Base-by-base conservation (phyloP, 306 rosid species). In the Quercus rubra region DNA sequence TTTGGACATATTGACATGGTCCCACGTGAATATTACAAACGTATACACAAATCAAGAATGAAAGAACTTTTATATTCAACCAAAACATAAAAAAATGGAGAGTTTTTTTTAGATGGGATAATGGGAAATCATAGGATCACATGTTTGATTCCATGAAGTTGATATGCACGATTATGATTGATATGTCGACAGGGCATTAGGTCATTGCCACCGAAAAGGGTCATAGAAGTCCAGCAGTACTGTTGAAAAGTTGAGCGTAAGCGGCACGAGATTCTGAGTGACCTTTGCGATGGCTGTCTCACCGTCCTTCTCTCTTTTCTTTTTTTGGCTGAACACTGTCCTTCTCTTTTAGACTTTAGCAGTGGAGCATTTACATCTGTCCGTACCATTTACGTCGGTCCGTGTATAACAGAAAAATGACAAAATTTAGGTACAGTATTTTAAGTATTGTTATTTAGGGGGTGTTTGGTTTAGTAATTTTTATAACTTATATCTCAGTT, bases 41-140 rank as follows among this genome's bases (percentile, higher is more conserved):
- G 78, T 79, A 46, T 28, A 61, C 15, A 69, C 55, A 71, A 79
- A 76, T 61, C 75, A 77, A 79, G 3, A 68, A 77, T 79, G 80
- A 70, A 68, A 21, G 18, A 58, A 27, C 4, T 64, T 72, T 15
- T 9, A 6, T 31, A 8, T 6, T 43, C 30, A 49, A 13, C 17
- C 5, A 12, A 13, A 49, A 49, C 2, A 49, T 0, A 46, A 49
- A 49, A 38, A 41, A 8, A 7, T 3, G 1, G 0, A 0, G 11
- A 2, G 11, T 0, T 2, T 41, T 38, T 38, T 41, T 41, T 0
- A 41, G 46, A 38, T 35, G 41, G 41, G 41, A 35, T 49, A 13
- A 3, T 66, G 28, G 69, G 46, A 57, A 43, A 17, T n/a, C 6
- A 35, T 49, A 30, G 28, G 75, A 68, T 52, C 43, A 59, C 14